Evolutionary conservation across 75 land plant genomes (phyloP), one percentile per base, ranked within the genome.

Genomic region (Cupressus sempervirens): DNA sequence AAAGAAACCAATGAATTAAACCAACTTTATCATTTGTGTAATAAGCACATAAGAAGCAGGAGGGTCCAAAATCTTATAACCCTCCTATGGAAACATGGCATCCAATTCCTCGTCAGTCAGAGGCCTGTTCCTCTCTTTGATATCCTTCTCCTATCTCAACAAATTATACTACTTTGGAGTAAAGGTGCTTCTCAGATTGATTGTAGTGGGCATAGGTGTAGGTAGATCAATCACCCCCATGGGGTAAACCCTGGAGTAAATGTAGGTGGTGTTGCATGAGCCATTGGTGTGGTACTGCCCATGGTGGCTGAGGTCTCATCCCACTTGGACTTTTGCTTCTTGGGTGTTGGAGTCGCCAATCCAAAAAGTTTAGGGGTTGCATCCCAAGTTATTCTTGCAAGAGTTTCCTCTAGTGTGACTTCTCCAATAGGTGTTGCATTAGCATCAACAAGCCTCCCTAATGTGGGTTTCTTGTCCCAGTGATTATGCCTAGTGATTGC

Each of bases 361-460:
- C 96, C 98, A 5, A 88, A 82, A 18, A 95, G 90, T 88, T 94
- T 97, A 0, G 99, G 99, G 0, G 99, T 97, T 0, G 95, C 96
- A 89, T 97, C 99, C 99, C 99, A 97, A 38, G 96, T 92, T 94
- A 97, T 94, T 1, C 99, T 98, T 85, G 99, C 96, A 13, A 98
- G 99, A 2, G 98, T 96, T 32, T 96, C 98, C 13, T 96, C 98
- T 14, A 96, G 98, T 1, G 98, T 96, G 3, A 86, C 89, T 0
- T 94, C 98, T 77, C 93, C 98, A 46, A 89, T 88, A 18, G 98
- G 96, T 3, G 98, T 95, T n/a, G 87, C 84, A 79, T 79, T 48
- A 0, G 93, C 92, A 89, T 97, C 99, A 14, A 94, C 84, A 34
- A 91, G 65, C 13, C 95, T 86, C 0, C 95, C 97, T 18, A 97